Conservation (phyloP, 306 rosid genomes). For the Inga laurina region DNA sequence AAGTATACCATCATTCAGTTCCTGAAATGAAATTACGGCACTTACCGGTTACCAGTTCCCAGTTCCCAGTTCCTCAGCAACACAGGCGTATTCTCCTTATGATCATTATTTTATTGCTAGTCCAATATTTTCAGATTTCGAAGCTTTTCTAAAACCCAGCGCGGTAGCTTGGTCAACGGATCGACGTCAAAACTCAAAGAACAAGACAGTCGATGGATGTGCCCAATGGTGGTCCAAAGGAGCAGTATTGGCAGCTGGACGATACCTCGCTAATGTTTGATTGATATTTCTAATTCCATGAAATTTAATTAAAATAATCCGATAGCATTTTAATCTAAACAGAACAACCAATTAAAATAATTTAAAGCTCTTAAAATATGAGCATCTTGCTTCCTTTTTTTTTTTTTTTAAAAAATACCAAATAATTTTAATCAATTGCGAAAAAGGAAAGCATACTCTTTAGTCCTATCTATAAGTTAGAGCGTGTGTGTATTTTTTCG, state of each 20-base stretch:
- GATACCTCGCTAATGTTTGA: background rate
- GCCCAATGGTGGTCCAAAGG: background rate
- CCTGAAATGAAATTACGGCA: no score
- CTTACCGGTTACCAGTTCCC: no score
- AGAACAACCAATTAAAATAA: background rate
- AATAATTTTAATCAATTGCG: no score
- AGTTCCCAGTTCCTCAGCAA: no score
- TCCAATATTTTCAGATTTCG: background rate
- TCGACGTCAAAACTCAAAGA: background rate
- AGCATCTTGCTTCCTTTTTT: background rate
- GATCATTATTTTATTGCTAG: background rate
- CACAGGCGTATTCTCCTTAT: no score
- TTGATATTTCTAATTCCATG: background rate
- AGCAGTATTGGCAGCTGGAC: background rate
- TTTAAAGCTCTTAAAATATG: background rate
- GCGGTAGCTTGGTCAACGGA: background rate
- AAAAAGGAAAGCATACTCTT: no score
- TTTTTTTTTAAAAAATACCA: background rate
- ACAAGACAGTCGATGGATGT: background rate
- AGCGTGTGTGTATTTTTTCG: no score
- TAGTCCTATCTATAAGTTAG: no score
- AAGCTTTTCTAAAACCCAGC: background rate
- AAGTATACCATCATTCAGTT: no score
- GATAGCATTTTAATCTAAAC: background rate
- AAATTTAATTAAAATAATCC: no score